phyloP scores from a whole-genome alignment of 2,329 filamentous ascomycete genomes.

The Lecanicillium sp. region DNA sequence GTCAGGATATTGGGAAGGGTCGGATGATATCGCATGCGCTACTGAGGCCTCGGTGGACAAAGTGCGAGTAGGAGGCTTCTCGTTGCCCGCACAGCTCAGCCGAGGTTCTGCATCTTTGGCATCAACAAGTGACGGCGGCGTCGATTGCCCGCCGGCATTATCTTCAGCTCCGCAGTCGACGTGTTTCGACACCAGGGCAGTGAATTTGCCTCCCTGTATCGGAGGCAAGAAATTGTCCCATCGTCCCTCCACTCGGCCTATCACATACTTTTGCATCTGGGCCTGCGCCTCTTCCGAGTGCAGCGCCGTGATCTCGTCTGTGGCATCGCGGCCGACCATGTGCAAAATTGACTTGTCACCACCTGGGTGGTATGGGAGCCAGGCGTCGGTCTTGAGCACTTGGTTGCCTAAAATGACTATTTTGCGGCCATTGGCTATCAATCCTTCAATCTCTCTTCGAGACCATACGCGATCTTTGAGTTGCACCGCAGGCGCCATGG shows the following conservation, averaged over 20 bases:
- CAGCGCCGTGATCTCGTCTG: conserved; percentile 85
- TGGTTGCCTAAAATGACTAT: conserved; percentile 74
- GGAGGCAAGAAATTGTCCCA: conserved; percentile 89
- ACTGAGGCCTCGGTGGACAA: conserved; percentile 40
- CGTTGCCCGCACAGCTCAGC: conserved; percentile 11
- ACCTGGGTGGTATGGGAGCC: conserved; percentile 84
- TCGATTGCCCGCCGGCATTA: conserved; percentile 35
- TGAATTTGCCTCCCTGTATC: conserved; percentile 80
- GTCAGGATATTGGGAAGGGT: conserved; percentile 68
- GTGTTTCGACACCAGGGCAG: conserved; percentile 29
- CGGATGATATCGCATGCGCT: conserved; percentile 52
- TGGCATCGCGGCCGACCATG: conserved; percentile 90
- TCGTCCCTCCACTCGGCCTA: conserved; percentile 69
- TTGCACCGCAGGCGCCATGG: too few relatives aligned
- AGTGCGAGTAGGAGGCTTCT: conserved; percentile 48
- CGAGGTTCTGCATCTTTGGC: conserved; percentile 21
- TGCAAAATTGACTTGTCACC: conserved; percentile 85
- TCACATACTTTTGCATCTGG: conserved; percentile 73
- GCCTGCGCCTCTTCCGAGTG: conserved; percentile 74
- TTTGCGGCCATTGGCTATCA: conserved; percentile 73
- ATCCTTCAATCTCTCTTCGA: conserved; percentile 42
- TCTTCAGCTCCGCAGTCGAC: conserved; percentile 12
- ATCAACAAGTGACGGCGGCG: conserved; percentile 36
- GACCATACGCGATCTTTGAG: conserved; percentile 1
- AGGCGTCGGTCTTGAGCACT: conserved; percentile 81